Conservation (phyloP, 2,329 filamentous ascomycete species). For the Aspergillus quadrilineatus region DNA sequence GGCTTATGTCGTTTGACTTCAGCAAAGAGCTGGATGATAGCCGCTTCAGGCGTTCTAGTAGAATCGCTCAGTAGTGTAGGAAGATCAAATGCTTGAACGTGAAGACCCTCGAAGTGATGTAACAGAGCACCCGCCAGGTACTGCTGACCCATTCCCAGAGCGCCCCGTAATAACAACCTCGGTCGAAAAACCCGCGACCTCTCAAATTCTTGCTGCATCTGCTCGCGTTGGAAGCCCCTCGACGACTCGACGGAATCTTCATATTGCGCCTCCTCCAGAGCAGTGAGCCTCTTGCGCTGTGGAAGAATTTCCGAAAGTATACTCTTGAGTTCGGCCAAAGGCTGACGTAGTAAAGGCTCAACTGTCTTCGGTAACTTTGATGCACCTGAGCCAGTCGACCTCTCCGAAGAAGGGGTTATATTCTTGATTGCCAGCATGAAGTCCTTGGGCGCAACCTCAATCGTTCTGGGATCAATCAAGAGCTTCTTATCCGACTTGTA, state of each 20-base stretch:
- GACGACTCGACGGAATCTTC: conserved; percentile 82
- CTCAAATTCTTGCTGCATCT: conserved; percentile 76
- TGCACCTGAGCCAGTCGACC: conserved; percentile 81
- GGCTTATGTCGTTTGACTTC: conserved; percentile 94
- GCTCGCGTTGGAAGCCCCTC: conserved; percentile 81
- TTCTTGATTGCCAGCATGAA: conserved; percentile 98
- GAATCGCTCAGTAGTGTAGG: conserved; percentile 81
- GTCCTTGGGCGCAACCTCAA: conserved; percentile 85
- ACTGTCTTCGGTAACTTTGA: conserved; percentile 75
- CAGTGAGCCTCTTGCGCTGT: conserved; percentile 79
- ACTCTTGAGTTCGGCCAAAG: conserved; percentile 67
- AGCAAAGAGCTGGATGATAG: conserved; percentile 84
- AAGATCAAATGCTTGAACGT: conserved; percentile 93
- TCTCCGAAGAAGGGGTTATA: conserved; percentile 90
- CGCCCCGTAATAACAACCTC: conserved; percentile 77
- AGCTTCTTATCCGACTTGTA: conserved; percentile 89
- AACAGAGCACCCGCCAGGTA: conserved; percentile 83
- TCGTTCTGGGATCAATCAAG: conserved; percentile 78
- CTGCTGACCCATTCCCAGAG: conserved; percentile 86
- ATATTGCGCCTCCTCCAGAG: conserved; percentile 89
- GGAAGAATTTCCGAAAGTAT: conserved; percentile 76
- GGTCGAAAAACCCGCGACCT: conserved; percentile 84
- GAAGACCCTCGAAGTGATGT: conserved; percentile 87
- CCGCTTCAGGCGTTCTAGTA: conserved; percentile 77
- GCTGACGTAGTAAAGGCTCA: conserved; percentile 74